Percentiles rank a stretch among this genome's conserved stretches.
Evolutionary conservation across 202 grass and related monocot genomes (phyloP).

Genomic region (Bolboschoenoplectus hybrid): DNA sequence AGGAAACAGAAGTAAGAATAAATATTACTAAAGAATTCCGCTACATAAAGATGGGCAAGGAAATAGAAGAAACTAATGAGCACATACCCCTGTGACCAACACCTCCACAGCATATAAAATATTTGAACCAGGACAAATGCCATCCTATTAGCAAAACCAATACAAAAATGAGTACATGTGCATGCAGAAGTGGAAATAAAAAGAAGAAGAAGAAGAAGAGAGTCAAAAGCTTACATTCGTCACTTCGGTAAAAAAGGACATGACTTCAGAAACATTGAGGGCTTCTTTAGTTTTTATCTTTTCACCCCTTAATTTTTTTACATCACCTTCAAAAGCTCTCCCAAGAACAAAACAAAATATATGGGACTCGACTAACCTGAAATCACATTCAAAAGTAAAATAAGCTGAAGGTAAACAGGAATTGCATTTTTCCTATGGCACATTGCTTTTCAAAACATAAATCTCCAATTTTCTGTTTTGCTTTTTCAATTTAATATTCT

Average conservation of each 20-base stretch:
- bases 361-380: slow-evolving; percentile 99
- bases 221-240: slow-evolving; percentile 66
- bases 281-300: slow-evolving; percentile 71
- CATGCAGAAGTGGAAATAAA: slow-evolving; percentile 35
- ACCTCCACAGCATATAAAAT: slow-evolving; percentile 93
- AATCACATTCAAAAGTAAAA: slow-evolving; percentile 31
- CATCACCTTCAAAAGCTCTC: slow-evolving; percentile 96
- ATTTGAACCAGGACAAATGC: slow-evolving; percentile 87
- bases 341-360: slow-evolving; percentile 99
- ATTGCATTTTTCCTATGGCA: neutral
- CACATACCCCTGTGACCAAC: slow-evolving; percentile 91
- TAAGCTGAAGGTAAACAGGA: slow-evolving; percentile 23
- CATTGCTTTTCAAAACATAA: neutral
- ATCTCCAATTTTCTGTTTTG: neutral
- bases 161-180: slow-evolving; percentile 34
- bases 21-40: slow-evolving; percentile 37
- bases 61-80: slow-evolving; percentile 27
- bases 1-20: slow-evolving; percentile 45
- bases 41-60: slow-evolving; percentile 38
- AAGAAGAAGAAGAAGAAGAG: slow-evolving; percentile 26
- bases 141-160: slow-evolving; percentile 64
- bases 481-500: neutral
- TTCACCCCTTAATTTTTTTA: slow-evolving; percentile 94
- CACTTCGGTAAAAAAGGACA: slow-evolving; percentile 83
- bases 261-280: slow-evolving; percentile 75